Base-by-base conservation (phyloP, 2,329 filamentous ascomycete species). In the Pestalotiopsis sp. region DNA sequence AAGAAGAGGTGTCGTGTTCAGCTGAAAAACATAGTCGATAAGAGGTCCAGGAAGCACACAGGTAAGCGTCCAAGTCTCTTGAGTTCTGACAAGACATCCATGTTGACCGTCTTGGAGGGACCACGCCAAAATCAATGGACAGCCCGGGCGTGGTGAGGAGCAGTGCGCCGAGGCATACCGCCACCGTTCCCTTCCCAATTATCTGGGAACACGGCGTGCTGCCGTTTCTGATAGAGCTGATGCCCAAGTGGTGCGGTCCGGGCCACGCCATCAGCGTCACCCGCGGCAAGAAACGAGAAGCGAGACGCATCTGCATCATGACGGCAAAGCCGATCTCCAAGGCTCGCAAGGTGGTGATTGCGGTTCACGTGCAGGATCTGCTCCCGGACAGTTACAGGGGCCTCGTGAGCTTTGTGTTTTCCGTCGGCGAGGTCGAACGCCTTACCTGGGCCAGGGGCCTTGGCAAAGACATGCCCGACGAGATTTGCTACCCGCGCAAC, bases 161-260 rank as follows among this genome's bases (percentile, higher is more conserved):
- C 52, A 76, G 73, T 38, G 75, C 73, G 11, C 76, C 75, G 3
- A 76, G 72, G 14, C 71, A 76, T 13, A 60, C 79, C 56, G 82
- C 83, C 39, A 73, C 74, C 1, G 76, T 78, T 0, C 80, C 73
- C 67, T 84, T 84, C 66, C 78, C 82, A 0, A 66, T 83, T 0
- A 70, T 83, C 4, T 84, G 82, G 75, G 82, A 84, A 64, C 82
- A 84, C 57, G 76, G 78, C 11, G 75, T 84, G 2, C 79, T 84
- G 1, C 82, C 83, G 3, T 84, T 84, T 67, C 75, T 84, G 0
- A 71, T 78, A 63, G 80, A 82, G 58, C 80, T 82, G 65, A 71
- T 84, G 38, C 82, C 82, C 2, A 78, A 77, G 41, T 84, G 81
- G 82, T 78, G 81, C 59, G 81, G 81, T 0, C 76, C 79, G 0